Percentiles rank a stretch among this genome's conserved stretches.
Conservation (phyloP, 2,329 filamentous ascomycete genomes). For the Pseudopithomyces chartarum region DNA sequence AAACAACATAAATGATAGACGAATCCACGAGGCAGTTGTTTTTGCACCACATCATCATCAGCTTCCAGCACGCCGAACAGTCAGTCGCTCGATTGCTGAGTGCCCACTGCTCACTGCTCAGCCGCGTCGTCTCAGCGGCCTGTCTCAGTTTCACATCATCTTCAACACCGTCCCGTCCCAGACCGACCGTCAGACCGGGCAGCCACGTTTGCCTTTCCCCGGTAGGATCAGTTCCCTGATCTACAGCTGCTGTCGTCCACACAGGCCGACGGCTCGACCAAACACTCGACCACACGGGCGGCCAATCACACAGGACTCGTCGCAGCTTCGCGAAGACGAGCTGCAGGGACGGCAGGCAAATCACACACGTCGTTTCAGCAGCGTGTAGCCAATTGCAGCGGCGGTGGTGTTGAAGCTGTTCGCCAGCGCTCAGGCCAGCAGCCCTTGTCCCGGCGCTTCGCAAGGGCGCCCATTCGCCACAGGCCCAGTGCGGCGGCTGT, state of each 20-base stretch:
- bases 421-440: conserved; percentile 19
- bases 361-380: conserved; percentile 44
- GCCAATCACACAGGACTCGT: conserved; percentile 33
- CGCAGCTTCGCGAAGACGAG: conserved; percentile 20
- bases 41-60: conserved; percentile 22
- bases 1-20: conserved; percentile 38
- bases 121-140: conserved; percentile 26
- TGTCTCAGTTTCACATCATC: conserved; percentile 30
- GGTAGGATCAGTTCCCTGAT: conserved; percentile 18
- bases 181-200: conserved; percentile 26
- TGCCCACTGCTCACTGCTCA: no score
- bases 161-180: no score
- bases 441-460: conserved; percentile 37
- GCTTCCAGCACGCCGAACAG: no score
- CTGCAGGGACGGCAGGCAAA: conserved; percentile 44
- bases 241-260: conserved; percentile 33
- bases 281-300: conserved; percentile 22
- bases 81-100: no score
- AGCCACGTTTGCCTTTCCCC: conserved; percentile 30
- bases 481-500: conserved; percentile 29
- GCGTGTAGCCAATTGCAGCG: conserved; percentile 26
- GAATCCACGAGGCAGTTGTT: conserved; percentile 32
- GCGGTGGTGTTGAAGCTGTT: conserved; percentile 19
- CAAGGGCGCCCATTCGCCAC: conserved; percentile 26
- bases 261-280: conserved; percentile 31